These are phyloP conservation scores for Chlorella sp. DNA, from an alignment of 139 green algal genomes.

Conservation along the genomic window DNA sequence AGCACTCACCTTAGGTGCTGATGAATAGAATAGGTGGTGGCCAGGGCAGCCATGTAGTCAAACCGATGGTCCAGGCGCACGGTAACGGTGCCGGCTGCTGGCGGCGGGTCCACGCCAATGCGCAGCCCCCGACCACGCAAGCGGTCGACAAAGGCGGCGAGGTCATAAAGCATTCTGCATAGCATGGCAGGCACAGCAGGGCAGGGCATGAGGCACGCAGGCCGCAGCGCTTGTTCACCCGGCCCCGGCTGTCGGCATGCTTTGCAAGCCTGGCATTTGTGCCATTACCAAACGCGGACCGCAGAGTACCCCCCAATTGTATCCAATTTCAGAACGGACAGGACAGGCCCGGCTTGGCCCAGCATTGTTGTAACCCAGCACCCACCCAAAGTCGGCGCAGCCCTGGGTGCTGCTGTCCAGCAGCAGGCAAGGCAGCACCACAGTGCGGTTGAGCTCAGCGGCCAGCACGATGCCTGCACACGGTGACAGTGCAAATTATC, in stretches of 20 bases:
- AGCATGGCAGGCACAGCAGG: background rate
- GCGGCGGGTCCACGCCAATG: background rate
- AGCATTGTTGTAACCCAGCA: background rate
- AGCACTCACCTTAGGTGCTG: background rate
- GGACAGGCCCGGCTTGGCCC: background rate
- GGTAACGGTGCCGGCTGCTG: background rate
- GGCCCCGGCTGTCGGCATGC: background rate
- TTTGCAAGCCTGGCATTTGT: background rate
- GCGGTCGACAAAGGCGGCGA: background rate
- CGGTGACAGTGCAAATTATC: background rate
- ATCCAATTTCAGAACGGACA: background rate
- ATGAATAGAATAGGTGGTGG: background rate
- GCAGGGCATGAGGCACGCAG: background rate
- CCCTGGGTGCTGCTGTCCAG: background rate
- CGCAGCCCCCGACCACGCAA: background rate
- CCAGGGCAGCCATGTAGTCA: background rate
- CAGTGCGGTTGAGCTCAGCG: conserved; percentile 7
- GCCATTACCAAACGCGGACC: background rate
- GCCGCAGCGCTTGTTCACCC: background rate
- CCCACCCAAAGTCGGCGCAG: background rate
- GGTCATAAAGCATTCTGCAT: background rate
- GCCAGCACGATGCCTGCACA: conserved; percentile 1
- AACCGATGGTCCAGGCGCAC: background rate
- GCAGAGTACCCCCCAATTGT: background rate
- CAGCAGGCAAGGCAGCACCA: conserved; percentile 5